phyloP scores from a whole-genome alignment of 1,139 yeast genomes.

The Scheffersomyces illinoinensis region DNA sequence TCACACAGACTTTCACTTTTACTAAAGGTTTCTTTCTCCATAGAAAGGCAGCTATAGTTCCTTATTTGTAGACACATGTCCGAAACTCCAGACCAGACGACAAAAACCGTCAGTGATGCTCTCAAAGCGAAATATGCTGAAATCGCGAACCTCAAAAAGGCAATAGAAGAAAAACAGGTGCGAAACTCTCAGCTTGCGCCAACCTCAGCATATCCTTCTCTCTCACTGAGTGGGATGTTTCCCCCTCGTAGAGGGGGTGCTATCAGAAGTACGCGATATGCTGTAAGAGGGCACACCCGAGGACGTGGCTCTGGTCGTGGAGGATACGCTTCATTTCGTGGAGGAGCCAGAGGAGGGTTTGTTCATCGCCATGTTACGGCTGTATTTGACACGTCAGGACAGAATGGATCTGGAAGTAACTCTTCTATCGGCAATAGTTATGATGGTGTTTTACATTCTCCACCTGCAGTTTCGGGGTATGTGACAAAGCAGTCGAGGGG shows the following conservation, averaged over 20 bases:
- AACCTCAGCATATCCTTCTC: background rate
- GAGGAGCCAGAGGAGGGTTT: conserved; percentile 8
- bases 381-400: conserved; percentile 12
- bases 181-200: conserved; percentile 1
- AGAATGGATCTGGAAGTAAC: background rate
- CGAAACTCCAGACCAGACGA: background rate
- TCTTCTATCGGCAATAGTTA: background rate
- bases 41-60: background rate
- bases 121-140: conserved; percentile 33
- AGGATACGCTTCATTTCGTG: conserved; percentile 11
- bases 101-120: conserved; percentile 13
- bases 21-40: background rate
- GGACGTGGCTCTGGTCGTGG: conserved; percentile 3
- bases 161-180: conserved; percentile 21
- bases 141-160: conserved; percentile 32
- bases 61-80: background rate
- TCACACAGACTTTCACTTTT: background rate
- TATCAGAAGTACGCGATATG: conserved; percentile 1
- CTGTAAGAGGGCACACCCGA: background rate
- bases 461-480: conserved; percentile 10
- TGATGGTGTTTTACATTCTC: background rate
- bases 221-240: background rate
- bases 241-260: conserved; percentile 4
- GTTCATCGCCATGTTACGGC: conserved; percentile 26
- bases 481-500: conserved; percentile 27